A percentile compares a stretch with the other conserved stretches of the same genome.
phyloP scores from a whole-genome alignment of 2,329 filamentous ascomycete species.

The Paecilomyces formosus region DNA sequence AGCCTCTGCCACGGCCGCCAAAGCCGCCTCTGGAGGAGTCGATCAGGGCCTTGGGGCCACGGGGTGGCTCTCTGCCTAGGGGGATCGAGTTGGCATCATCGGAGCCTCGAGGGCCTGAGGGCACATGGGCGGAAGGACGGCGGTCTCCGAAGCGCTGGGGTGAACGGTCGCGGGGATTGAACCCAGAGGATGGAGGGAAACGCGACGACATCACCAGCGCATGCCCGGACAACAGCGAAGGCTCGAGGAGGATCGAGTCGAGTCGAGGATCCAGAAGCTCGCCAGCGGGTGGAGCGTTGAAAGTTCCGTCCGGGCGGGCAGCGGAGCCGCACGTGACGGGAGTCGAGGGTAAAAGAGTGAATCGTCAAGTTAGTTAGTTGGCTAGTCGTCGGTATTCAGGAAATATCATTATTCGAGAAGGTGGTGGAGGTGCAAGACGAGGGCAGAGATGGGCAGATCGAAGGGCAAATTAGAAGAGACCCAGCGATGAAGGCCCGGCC shows the following conservation, averaged over 20 bases:
- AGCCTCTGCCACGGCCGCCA: constrained; percentile 53
- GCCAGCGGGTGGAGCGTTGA: too few relatives aligned
- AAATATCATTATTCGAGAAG: too few relatives aligned
- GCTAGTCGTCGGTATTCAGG: too few relatives aligned
- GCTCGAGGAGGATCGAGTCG: background rate
- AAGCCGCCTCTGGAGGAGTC: constrained; percentile 54
- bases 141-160: constrained; percentile 65
- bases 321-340: background rate
- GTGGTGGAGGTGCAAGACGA: too few relatives aligned
- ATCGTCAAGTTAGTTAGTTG: too few relatives aligned
- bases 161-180: constrained; percentile 60
- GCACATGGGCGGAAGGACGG: constrained; percentile 58
- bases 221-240: constrained; percentile 20
- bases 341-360: background rate
- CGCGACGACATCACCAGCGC: constrained; percentile 48
- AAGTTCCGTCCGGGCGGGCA: too few relatives aligned
- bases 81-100: constrained; percentile 54
- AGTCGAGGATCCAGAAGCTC: too few relatives aligned
- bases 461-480: too few relatives aligned
- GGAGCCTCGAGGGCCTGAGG: constrained; percentile 39
- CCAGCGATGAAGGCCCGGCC: too few relatives aligned
- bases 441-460: too few relatives aligned
- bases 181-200: constrained; percentile 55
- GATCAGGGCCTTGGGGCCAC: constrained; percentile 71
- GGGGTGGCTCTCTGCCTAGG: constrained; percentile 63